Evolutionary conservation across 768 basidiomycete species (phyloP), one percentile per base, ranked within the genome.

Genomic region (Boletus vermiculosoides): DNA sequence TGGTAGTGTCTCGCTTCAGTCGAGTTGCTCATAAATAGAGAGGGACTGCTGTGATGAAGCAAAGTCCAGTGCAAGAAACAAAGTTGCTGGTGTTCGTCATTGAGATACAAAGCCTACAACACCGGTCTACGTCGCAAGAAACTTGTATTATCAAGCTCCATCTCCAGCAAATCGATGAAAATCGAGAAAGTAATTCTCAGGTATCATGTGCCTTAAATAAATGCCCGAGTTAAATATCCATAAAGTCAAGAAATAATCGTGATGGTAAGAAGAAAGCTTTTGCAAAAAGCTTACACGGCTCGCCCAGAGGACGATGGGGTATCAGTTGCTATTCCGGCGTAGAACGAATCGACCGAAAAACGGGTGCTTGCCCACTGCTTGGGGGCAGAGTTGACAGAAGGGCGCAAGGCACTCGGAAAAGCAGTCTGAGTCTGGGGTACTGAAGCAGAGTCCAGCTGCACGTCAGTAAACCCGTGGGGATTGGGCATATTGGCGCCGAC

Each of bases 261-360:
- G 11, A 39, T n/a, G 41, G 45, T 37, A 18, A 34, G 18, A 53
- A 30, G 34, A 41, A n/a, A 16, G 52, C 18, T 44, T 52, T 56
- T 56, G 3, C 45, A 56, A 55, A 31, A 50, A 55, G 41, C 40
- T 63, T 33, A 70, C 4, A 61, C 4, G 39, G 69, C 65, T 28
- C 40, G 59, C 16, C 69, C 69, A 28, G 56, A 15, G 25, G 57
- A 8, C 0, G 55, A 2, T 5, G 55, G 33, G 30, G 49, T 37
- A 37, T 69, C 61, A 4, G 40, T 23, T 18, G 25, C 45, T 20
- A 64, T 63, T 49, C 70, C 68, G 1, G 62, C 23, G 13, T 71
- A 71, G 34, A 71, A 71, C 11, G 71, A 73, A 55, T 71, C 72
- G 25, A 65, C 33, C 11, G 71, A 73, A 11, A 50, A 59, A 44